Evolutionary conservation across 306 rosid species (phyloP).

Genomic region (cucumber (Cucumis sativus)): Cucumber_9930_V3 NC_026657.2:34262501-34263000

Average conservation of each 20-base stretch:
- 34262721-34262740: neutral
- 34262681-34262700: conserved; percentile 4
- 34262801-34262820: neutral
- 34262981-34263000: conserved; percentile 17
- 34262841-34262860: conserved; percentile 1
- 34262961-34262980: conserved; percentile 32
- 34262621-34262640: neutral
- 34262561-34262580: too few relatives aligned
- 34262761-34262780: conserved; percentile 4
- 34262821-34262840: neutral
- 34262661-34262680: neutral
- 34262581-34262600: neutral
- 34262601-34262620: neutral
- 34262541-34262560: too few relatives aligned
- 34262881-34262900: neutral
- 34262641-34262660: neutral
- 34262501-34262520: conserved; percentile 63
- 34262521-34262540: conserved; percentile 38
- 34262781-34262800: neutral
- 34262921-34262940: neutral
- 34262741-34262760: neutral
- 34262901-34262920: too few relatives aligned
- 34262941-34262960: conserved; percentile 1
- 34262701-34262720: neutral
- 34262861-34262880: neutral